phyloP scores from a whole-genome alignment of 1,284 basidiomycete genomes.

The Apiotrichum laibachii region DNA sequence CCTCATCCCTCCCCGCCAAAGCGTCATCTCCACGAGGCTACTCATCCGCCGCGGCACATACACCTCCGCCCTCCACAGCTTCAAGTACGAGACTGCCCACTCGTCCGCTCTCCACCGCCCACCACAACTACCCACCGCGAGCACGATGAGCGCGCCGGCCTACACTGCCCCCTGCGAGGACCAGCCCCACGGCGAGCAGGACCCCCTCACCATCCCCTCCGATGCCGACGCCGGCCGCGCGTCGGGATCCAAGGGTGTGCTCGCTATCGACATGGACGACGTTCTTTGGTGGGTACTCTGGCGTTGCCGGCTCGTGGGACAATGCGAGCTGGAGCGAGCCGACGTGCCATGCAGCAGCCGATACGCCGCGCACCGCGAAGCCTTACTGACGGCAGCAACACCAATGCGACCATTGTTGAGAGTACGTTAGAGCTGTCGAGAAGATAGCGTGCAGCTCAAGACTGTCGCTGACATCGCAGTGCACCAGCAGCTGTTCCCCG shows the following conservation, averaged over 20 bases:
- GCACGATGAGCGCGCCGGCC: background rate
- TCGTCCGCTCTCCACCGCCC: too few relatives aligned
- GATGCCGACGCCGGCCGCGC: slow-evolving; percentile 7
- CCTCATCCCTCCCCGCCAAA: background rate
- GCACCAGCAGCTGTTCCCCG: slow-evolving; percentile 62
- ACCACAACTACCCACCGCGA: background rate
- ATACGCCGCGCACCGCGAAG: too few relatives aligned
- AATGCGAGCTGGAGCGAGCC: too few relatives aligned
- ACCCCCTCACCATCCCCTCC: slow-evolving; percentile 18
- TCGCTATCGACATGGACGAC: slow-evolving; percentile 41
- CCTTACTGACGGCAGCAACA: slow-evolving; percentile 54
- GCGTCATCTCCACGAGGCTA: too few relatives aligned
- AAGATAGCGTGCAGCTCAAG: too few relatives aligned
- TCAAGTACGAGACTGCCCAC: background rate
- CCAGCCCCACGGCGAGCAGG: slow-evolving; percentile 4
- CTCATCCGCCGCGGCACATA: too few relatives aligned
- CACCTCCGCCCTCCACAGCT: too few relatives aligned
- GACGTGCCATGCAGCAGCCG: background rate
- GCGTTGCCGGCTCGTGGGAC: too few relatives aligned
- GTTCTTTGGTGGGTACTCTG: slow-evolving; percentile 24
- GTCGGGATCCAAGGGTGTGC: slow-evolving; percentile 23
- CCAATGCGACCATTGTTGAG: slow-evolving; percentile 63
- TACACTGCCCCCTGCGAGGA: too few relatives aligned
- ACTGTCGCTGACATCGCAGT: slow-evolving; percentile 50
- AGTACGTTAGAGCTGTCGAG: slow-evolving; percentile 55